Percentiles rank a stretch among this genome's conserved stretches.
Evolutionary conservation across 768 basidiomycete species (phyloP).

Genomic region (Gloeopeniophorella convolvens): DNA sequence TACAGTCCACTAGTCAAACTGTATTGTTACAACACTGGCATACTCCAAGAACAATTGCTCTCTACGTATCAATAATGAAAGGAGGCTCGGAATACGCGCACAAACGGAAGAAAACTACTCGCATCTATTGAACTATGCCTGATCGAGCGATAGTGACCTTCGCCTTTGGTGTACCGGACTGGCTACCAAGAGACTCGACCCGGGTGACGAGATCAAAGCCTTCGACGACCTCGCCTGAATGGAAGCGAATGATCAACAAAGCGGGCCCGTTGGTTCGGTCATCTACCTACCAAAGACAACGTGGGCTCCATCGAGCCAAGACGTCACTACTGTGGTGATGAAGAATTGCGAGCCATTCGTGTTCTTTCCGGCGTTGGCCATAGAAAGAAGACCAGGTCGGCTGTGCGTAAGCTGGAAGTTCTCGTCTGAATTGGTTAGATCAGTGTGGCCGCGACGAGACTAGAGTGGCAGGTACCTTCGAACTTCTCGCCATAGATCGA

Average conservation of each 20-base stretch:
- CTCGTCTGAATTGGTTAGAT: no score
- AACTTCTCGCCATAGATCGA: conserved; percentile 73
- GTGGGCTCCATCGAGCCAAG: conserved; percentile 78
- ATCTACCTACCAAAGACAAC: conserved; percentile 70
- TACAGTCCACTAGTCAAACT: no score
- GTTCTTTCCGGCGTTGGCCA: conserved; percentile 77
- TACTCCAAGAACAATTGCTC: no score
- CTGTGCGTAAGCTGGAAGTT: conserved; percentile 76
- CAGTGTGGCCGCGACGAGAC: no score
- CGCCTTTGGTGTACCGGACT: conserved; percentile 35
- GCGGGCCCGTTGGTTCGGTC: no score
- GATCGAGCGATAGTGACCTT: conserved; percentile 48
- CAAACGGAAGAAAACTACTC: not conserved
- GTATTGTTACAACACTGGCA: no score
- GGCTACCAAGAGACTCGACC: conserved; percentile 37
- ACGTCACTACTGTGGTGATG: conserved; percentile 73
- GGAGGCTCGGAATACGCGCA: no score
- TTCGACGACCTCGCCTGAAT: conserved; percentile 56
- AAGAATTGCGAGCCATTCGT: conserved; percentile 90
- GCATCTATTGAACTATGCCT: conserved; percentile 40
- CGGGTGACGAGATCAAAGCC: conserved; percentile 49
- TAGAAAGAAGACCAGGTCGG: conserved; percentile 61
- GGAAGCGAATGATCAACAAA: not conserved
- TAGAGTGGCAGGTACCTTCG: conserved; percentile 35
- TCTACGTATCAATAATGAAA: no score